Evolutionary conservation across 768 basidiomycete genomes (phyloP), one percentile per base, ranked within the genome.

Genomic region (Trametes coccinea): DNA sequence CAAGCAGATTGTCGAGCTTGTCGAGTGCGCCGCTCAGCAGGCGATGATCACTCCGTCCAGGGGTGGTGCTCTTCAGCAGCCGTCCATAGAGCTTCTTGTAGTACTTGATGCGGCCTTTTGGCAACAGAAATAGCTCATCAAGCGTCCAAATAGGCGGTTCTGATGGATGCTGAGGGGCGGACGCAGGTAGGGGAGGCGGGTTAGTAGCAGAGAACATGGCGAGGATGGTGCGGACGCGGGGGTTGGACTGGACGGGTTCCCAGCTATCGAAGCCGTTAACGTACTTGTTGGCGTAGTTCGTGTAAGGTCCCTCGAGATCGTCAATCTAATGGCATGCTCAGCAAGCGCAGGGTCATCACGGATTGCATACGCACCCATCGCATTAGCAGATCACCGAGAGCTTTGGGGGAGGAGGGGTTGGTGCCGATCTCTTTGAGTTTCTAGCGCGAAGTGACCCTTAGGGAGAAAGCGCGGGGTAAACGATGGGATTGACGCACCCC

Each of bases 341-440:
- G 49, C 39, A 50, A 54, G 66, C 57, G 66, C 17, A 44, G 33
- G 16, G 17, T n/a, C 7, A 8, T 33, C 41, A 47, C 31, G 61
- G 29, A 48, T 55, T 29, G 57, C 51, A 47, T 39, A 77, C 91
- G 62, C 66, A 96, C 96, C 97, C 96, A 98, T 77, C 90, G 87
- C 90, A 98, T 97, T 56, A 99, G 80, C 43, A 99, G 79, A 74
- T 98, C 96, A 43, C 97, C 95, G 31, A 99, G 80, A 11, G 90
- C 93, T 71, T 95, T 97, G 5, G 95, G 94, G 11, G 92, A 93
- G 4, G 92, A 88, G 1, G 96, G 95, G 75, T 89, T 92, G 16
- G 90, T 85, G 17, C 94, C 95, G 63, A 98, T 94, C 61, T 96
- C 95, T 74, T 91, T 94, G 56, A 98, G 79, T 85, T 91, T 92